Evolutionary conservation across 164 flowering plant genomes (phyloP).

Genomic region (Vitis cinerea): DNA sequence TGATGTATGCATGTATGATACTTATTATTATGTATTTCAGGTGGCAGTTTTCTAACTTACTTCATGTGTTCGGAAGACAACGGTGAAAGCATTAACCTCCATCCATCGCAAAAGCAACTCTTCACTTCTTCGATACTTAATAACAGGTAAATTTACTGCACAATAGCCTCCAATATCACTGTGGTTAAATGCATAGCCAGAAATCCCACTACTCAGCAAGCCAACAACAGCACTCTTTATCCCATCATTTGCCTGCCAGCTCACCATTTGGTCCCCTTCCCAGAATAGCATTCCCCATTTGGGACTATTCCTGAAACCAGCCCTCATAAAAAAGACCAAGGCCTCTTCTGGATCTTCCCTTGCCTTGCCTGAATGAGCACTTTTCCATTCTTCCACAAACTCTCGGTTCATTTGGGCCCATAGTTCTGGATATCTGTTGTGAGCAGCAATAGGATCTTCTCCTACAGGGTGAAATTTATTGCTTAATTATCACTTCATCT

Average conservation of each 20-base stretch:
- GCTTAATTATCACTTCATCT: background rate
- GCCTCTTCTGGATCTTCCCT: constrained; percentile 48
- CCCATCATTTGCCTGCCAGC: constrained; percentile 88
- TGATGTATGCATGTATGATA: too few species aligned
- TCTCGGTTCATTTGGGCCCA: constrained; percentile 87
- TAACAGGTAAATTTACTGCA: constrained; percentile 66
- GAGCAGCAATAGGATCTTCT: constrained; percentile 84
- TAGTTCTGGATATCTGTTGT: constrained; percentile 80
- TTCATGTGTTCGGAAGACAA: constrained; percentile 78
- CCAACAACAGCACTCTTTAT: constrained; percentile 86
- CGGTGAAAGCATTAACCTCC: constrained; percentile 81
- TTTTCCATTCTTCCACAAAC: constrained; percentile 79
- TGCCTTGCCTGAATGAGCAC: constrained; percentile 20
- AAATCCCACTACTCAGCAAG: constrained; percentile 77
- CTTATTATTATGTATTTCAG: background rate
- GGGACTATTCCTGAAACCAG: constrained; percentile 81
- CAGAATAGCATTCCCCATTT: constrained; percentile 84
- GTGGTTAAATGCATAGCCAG: constrained; percentile 81
- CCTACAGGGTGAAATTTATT: constrained; percentile 34
- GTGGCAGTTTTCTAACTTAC: constrained; percentile 37
- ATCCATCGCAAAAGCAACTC: constrained; percentile 81
- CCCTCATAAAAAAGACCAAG: constrained; percentile 81
- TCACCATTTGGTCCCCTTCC: constrained; percentile 97
- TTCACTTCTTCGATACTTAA: constrained; percentile 67
- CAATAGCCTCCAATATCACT: constrained; percentile 94